Evolutionary conservation across 2,329 filamentous ascomycete genomes (phyloP).

Genomic region (Mycosphaerella arachidis): DNA sequence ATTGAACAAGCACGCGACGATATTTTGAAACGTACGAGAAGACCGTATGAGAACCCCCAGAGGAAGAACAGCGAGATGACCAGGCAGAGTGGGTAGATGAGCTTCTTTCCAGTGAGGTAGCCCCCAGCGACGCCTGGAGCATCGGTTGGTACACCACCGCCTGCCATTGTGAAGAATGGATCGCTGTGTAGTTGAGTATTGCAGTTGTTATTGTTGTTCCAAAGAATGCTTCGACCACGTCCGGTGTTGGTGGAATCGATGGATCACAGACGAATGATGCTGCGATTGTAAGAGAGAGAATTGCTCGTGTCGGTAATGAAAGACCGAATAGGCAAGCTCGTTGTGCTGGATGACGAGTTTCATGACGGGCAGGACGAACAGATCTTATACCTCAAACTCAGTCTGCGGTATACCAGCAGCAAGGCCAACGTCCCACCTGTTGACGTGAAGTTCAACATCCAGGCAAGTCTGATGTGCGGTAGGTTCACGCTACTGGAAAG

Average conservation of each 20-base stretch:
- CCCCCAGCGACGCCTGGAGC: constrained; percentile 37
- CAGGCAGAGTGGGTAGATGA: constrained; percentile 47
- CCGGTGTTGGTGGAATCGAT: neutral
- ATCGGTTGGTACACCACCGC: constrained; percentile 37
- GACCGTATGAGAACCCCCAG: constrained; percentile 37
- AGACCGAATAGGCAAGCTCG: constrained; percentile 13
- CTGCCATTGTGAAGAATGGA: constrained; percentile 35
- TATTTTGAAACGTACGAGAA: constrained; percentile 19
- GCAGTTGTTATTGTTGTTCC: constrained; percentile 7
- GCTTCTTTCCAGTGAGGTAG: constrained; percentile 42
- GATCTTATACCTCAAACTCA: constrained; percentile 15
- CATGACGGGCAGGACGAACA: constrained; percentile 2
- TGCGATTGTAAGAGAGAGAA: constrained; percentile 11
- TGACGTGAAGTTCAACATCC: constrained; percentile 8
- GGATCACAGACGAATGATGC: constrained; percentile 18
- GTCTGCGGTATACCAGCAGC: neutral
- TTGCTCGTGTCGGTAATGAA: constrained; percentile 19
- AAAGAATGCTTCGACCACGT: neutral
- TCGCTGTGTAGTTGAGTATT: neutral
- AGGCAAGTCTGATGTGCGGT: constrained; percentile 10
- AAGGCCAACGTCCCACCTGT: neutral
- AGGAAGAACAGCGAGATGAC: constrained; percentile 48
- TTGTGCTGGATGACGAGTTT: constrained; percentile 11
- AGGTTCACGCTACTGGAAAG: constrained; percentile 13
- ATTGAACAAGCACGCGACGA: no score